Evolutionary conservation across 1,284 basidiomycete species (phyloP).

Genomic region (Cutaneotrichosporon cavernicola): DNA sequence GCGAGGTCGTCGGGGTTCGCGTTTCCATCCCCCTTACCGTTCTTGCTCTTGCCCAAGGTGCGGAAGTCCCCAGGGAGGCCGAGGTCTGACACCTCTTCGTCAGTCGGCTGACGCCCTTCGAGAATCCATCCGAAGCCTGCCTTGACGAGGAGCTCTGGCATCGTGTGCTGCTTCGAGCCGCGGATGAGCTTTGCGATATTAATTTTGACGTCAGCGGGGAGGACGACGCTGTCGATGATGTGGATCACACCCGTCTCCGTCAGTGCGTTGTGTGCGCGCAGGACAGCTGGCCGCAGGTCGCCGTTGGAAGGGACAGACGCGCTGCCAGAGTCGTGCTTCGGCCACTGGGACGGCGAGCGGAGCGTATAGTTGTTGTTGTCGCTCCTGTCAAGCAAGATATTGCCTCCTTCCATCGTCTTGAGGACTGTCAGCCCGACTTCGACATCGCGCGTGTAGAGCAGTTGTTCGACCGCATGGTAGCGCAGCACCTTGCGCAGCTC

Average conservation of each 20-base stretch:
- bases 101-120: conserved; percentile 73
- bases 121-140: conserved; percentile 87
- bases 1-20: conserved; percentile 28
- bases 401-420: conserved; percentile 53
- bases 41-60: background rate
- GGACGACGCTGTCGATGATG: conserved; percentile 75
- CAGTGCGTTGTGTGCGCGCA: conserved; percentile 58
- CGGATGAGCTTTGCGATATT: conserved; percentile 84
- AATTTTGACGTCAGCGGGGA: conserved; percentile 83
- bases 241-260: conserved; percentile 91
- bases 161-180: conserved; percentile 81
- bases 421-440: conserved; percentile 40
- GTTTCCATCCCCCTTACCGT: conserved; percentile 57
- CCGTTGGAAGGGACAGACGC: conserved; percentile 54
- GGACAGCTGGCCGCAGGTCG: conserved; percentile 38
- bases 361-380: conserved; percentile 33
- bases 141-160: conserved; percentile 76
- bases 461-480: conserved; percentile 76
- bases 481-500: conserved; percentile 79
- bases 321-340: conserved; percentile 40
- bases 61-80: conserved; percentile 49
- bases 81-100: conserved; percentile 51
- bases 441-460: conserved; percentile 67
- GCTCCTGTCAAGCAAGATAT: conserved; percentile 44
- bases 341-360: conserved; percentile 42